Base-by-base conservation (phyloP, 495 filamentous ascomycete genomes). In the Xylaria intraflava region DNA sequence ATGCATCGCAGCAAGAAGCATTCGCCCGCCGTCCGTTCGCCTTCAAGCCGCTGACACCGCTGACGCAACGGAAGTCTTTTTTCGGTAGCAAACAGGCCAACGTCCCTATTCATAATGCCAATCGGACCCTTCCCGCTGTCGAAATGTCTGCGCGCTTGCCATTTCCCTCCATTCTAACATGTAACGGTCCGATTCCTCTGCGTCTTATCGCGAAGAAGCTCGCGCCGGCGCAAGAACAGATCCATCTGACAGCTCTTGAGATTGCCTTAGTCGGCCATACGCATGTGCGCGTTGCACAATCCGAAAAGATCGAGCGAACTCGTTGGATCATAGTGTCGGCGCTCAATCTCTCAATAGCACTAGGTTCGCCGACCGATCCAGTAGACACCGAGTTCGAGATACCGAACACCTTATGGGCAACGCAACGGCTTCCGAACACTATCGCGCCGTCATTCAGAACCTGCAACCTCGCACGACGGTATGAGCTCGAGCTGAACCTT, bases 141-240 rank as follows among this genome's bases (percentile, higher is more conserved):
- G 77, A 79, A 53, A 80, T 95, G 30, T 92, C 95, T 62, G 84
- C 86, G 5, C 80, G 92, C 5, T 72, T 98, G 29, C 93, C 93
- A 0, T 86, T 91, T 65, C 93, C 93, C 3, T 79, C 90, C 3
- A 89, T 96, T 38, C 66, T 96, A 22, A 95, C 90, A 0, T 96
- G 92, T 70, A 90, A 90, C 64, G 78, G 90, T 51, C 82, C 88
- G 0, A 64, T 98, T 4, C 90, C 93, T 14, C 73, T 98, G 3
- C 83, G 90, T 0, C 66, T 98, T 7, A 66, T 98, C 6, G 76
- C 86, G 17, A 86, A 82, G 49, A 94, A 88, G 63, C 65, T 87
- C 6, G 84, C 77, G n/a, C 78, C 84, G 6, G 77, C 58, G 12
- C 55, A 48, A 31, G 56, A 63, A 20, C 75, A 79, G 1, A 72